Base-by-base conservation (phyloP, 1,284 basidiomycete genomes). In the Golubevia pallescens region DNA sequence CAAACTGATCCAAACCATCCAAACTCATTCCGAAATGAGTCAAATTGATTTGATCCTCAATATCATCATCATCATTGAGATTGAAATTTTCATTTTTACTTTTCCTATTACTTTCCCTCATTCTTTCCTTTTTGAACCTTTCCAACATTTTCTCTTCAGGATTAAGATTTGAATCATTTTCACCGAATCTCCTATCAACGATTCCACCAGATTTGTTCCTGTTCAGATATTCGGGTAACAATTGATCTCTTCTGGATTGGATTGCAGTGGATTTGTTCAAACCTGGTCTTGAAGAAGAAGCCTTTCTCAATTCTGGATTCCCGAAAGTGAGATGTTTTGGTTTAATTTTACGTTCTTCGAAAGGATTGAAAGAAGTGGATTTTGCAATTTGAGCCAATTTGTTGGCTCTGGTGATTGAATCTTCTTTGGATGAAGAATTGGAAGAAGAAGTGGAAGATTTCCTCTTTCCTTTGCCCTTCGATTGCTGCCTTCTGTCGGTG, bases 81-180 rank as follows among this genome's bases (percentile, higher is more conserved):
- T 96, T 96, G 89, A 97, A 98, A 6, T 90, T 88, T n/a, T 88
- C 88, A 58, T 92, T 91, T 86, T 92, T 94, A 56, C 92, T 92
- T 20, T 90, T 88, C 0, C 63, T 56, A 54, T n/a, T 81, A 66
- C 75, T 63, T 28, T 76, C 65, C 10, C 71, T 63, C 60, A 82
- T 76, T 57, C 79, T 73, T 86, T 98, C 96, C 68, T 90, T 90
- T 3, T 95, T 98, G 86, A 97, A 99, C 48, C 97, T 92, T 86
- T 97, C 95, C 28, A 99, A 89, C 92, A 98, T 98, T 73, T 94
- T 93, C 78, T 99, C 96, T 85, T 99, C 97, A 16, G 94, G 88
- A 8, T 92, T 92, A 89, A 99, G 91, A 8, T 90, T 90, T 1
- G 95, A 91, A 77, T 99, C 91, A 77, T 93, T 92, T 89, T 99